Evolutionary conservation across 2,329 filamentous ascomycete genomes (phyloP).

Genomic region (Acephala macrosclerotiorum): DNA sequence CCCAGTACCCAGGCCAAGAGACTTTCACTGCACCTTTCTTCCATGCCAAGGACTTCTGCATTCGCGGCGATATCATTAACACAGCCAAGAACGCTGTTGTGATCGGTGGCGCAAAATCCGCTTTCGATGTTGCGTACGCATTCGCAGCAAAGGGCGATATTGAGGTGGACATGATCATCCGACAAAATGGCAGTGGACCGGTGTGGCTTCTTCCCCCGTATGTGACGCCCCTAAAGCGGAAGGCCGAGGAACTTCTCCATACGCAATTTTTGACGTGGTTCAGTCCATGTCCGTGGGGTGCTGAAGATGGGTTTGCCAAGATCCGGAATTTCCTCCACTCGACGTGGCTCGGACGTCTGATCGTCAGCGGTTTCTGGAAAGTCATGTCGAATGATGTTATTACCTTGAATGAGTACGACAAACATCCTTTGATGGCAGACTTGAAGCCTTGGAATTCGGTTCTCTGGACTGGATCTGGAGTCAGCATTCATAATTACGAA

Average conservation of each 20-base stretch:
- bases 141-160: slow-evolving; percentile 58
- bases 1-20: slow-evolving; percentile 55
- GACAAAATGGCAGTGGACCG: slow-evolving; percentile 47
- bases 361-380: slow-evolving; percentile 65
- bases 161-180: slow-evolving; percentile 67
- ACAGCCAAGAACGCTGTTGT: slow-evolving; percentile 57
- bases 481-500: slow-evolving; percentile 68
- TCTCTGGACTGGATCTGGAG: slow-evolving; percentile 60
- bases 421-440: slow-evolving; percentile 59
- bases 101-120: slow-evolving; percentile 69
- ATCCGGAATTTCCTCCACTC: slow-evolving; percentile 64
- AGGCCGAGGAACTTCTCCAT: slow-evolving; percentile 70
- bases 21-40: slow-evolving; percentile 56
- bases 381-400: slow-evolving; percentile 63
- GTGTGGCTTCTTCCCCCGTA: slow-evolving; percentile 26
- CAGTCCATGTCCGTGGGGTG: slow-evolving; percentile 76
- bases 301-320: slow-evolving; percentile 63
- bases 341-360: slow-evolving; percentile 60
- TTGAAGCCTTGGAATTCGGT: slow-evolving; percentile 59
- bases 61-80: slow-evolving; percentile 50
- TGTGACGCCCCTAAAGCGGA: slow-evolving; percentile 24
- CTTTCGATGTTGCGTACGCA: slow-evolving; percentile 70
- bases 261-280: slow-evolving; percentile 77
- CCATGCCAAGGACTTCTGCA: slow-evolving; percentile 55
- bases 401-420: slow-evolving; percentile 58